A percentile compares a stretch with the other conserved stretches of the same genome.
Conservation (phyloP, 2,329 filamentous ascomycete genomes). For the Fusarium verrucosum region DNA sequence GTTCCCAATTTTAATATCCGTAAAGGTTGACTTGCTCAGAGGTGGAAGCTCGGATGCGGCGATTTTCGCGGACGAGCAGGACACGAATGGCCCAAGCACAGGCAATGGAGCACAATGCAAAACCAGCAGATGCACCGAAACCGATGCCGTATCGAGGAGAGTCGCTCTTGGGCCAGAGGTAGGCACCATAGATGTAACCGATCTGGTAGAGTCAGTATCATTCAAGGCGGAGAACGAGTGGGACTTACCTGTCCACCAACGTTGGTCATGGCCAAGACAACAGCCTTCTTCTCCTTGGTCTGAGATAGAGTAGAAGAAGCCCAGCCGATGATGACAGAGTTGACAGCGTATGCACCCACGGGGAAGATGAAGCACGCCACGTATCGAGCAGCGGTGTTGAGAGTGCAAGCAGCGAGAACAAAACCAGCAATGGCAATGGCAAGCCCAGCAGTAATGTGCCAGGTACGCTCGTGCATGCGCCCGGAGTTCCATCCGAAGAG, state of each 20-base stretch:
- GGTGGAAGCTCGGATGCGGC: constrained; percentile 49
- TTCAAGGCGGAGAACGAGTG: fast-evolving
- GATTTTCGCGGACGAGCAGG: constrained; percentile 55
- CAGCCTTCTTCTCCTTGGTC: constrained; percentile 60
- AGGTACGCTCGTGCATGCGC: constrained; percentile 58
- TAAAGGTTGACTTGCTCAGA: constrained; percentile 51
- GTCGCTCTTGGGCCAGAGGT: constrained; percentile 58
- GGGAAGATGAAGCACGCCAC: constrained; percentile 55
- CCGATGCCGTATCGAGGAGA: constrained; percentile 57
- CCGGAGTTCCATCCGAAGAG: constrained; percentile 61
- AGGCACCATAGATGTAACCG: constrained; percentile 61
- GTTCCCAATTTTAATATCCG: constrained; percentile 45
- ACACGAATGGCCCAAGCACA: constrained; percentile 56
- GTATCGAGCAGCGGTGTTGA: constrained; percentile 53
- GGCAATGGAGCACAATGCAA: constrained; percentile 49
- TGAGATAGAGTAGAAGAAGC: constrained; percentile 55
- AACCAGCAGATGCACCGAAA: constrained; percentile 56
- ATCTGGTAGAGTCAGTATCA: constrained; percentile 39
- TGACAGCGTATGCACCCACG: constrained; percentile 56
- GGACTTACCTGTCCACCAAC: constrained; percentile 51
- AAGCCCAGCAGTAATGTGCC: constrained; percentile 59
- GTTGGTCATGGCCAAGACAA: constrained; percentile 59
- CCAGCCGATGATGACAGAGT: constrained; percentile 59
- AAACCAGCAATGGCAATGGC: constrained; percentile 55
- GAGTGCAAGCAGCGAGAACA: constrained; percentile 50